phyloP scores from a whole-genome alignment of 2,329 filamentous ascomycete genomes.

The Aspergillus arachidicola region DNA sequence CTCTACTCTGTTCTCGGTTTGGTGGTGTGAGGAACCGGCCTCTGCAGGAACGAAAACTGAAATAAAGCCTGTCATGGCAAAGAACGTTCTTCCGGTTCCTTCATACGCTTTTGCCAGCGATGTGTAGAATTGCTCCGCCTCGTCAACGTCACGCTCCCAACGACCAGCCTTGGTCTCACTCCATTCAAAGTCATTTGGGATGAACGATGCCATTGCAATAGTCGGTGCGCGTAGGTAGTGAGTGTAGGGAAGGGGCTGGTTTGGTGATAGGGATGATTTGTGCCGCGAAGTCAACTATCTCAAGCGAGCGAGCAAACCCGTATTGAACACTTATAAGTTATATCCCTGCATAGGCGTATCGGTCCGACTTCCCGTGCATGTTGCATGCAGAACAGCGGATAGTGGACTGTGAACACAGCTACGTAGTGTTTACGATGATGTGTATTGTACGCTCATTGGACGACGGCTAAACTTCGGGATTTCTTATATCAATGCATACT shows the following conservation, averaged over 20 bases:
- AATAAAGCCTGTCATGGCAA: conserved; percentile 46
- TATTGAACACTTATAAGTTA: background rate
- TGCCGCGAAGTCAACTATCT: background rate
- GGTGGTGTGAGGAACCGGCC: background rate
- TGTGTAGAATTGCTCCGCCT: conserved; percentile 47
- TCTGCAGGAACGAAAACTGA: conserved; percentile 21
- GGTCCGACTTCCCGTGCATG: background rate
- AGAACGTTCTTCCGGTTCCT: conserved; percentile 44
- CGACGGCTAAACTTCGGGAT: background rate
- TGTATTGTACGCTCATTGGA: background rate
- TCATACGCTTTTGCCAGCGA: conserved; percentile 38
- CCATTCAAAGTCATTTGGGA: conserved; percentile 10
- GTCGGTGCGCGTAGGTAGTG: no score
- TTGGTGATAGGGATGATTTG: background rate
- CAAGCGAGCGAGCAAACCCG: background rate
- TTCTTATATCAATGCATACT: background rate
- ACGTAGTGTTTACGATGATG: background rate
- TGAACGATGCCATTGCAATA: background rate
- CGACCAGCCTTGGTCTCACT: conserved; percentile 10
- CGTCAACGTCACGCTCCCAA: conserved; percentile 39
- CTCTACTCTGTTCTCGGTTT: conserved; percentile 6
- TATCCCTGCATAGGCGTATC: background rate
- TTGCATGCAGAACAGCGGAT: background rate
- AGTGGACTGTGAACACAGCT: background rate
- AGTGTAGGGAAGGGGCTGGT: no score